A percentile compares a stretch with the other conserved stretches of the same genome.
phyloP scores from a whole-genome alignment of 108 stramenopile genomes.

The Thalassiosira profunda region DNA sequence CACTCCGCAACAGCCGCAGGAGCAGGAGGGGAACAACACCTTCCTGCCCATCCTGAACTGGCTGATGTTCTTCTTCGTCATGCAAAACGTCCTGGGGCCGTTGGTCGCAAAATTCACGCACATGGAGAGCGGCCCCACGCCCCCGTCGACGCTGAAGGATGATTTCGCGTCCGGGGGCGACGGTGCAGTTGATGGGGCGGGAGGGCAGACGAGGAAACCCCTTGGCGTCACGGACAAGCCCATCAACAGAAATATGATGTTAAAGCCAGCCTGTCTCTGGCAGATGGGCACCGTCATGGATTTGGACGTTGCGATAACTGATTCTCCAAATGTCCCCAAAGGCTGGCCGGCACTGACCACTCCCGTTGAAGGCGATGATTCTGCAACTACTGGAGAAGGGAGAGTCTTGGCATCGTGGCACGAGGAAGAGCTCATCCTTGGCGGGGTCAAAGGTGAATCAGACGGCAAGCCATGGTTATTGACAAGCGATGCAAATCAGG shows the following conservation, averaged over 20 bases:
- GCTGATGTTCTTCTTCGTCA: slow-evolving; percentile 21
- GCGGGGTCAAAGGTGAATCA: background rate
- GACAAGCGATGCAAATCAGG: slow-evolving; percentile 19
- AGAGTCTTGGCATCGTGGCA: slow-evolving; percentile 32
- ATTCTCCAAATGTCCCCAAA: slow-evolving; percentile 27
- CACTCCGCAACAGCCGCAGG: background rate
- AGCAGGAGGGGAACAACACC: background rate
- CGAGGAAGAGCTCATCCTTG: slow-evolving; percentile 31
- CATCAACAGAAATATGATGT: background rate
- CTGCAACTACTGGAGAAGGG: background rate
- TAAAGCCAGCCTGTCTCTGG: slow-evolving; percentile 47
- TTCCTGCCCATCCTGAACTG: slow-evolving; percentile 6
- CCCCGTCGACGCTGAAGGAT: background rate
- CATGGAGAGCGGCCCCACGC: background rate
- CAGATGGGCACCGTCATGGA: slow-evolving; percentile 49
- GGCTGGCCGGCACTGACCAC: slow-evolving; percentile 29
- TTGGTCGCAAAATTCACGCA: slow-evolving; percentile 10
- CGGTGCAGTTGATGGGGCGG: background rate
- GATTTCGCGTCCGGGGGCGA: background rate
- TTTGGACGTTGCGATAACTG: slow-evolving; percentile 39
- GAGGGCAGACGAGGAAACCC: background rate
- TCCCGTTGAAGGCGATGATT: background rate
- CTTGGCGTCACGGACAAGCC: slow-evolving; percentile 10
- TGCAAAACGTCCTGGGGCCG: slow-evolving; percentile 19
- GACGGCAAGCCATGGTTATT: slow-evolving; percentile 1